Conservation (phyloP, 2,329 filamentous ascomycete genomes). For the Zymoseptoria crescenta region DNA sequence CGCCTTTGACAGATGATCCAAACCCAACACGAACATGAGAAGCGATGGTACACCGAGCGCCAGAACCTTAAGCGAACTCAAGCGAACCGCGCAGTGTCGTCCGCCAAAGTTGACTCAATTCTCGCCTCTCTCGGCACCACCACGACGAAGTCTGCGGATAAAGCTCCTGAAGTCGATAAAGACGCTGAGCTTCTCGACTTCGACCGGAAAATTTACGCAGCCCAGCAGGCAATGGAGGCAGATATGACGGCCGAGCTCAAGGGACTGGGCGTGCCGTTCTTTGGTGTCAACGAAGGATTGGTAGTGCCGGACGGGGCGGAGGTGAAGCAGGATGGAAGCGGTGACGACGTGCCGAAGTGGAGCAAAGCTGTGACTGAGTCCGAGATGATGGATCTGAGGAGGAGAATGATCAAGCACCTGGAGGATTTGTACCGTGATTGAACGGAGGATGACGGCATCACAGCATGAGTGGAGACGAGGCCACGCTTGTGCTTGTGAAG, state of each 20-base stretch:
- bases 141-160: not conserved
- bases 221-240: slow-evolving; percentile 51
- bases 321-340: slow-evolving; percentile 4
- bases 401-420: slow-evolving; percentile 31
- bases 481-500: not conserved
- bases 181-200: slow-evolving; percentile 50
- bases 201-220: slow-evolving; percentile 55
- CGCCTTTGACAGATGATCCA: slow-evolving; percentile 46
- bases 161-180: slow-evolving; percentile 24
- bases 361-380: slow-evolving; percentile 25
- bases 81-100: slow-evolving; percentile 20
- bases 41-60: slow-evolving; percentile 43
- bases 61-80: slow-evolving; percentile 29
- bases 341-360: slow-evolving; percentile 15
- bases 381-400: slow-evolving; percentile 28
- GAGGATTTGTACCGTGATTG: slow-evolving; percentile 34
- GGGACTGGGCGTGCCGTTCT: slow-evolving; percentile 53
- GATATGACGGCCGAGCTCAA: slow-evolving; percentile 50
- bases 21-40: slow-evolving; percentile 55
- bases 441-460: slow-evolving; percentile 2
- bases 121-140: slow-evolving; percentile 22
- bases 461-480: not conserved
- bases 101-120: slow-evolving; percentile 26
- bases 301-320: slow-evolving; percentile 29
- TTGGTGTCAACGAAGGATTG: slow-evolving; percentile 43